phyloP scores from a whole-genome alignment of 148 eudicot genomes.

The Salicornia ramosissima region DNA sequence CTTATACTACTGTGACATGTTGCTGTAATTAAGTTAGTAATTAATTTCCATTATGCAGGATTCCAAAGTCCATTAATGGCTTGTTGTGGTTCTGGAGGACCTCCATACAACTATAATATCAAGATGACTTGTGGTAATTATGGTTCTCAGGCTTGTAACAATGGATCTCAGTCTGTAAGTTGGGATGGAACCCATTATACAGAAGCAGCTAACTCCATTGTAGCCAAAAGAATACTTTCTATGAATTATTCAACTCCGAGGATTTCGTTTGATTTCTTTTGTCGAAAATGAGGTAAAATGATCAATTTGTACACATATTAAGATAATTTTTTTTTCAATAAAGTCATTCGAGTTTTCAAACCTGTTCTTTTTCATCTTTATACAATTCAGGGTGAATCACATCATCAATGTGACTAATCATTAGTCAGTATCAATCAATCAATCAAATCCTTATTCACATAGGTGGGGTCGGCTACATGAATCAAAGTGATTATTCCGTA shows the following conservation, averaged over 20 bases:
- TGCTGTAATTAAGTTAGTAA: not conserved
- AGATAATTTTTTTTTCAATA: slow-evolving; percentile 1
- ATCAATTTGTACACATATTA: not conserved
- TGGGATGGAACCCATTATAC: slow-evolving; percentile 95
- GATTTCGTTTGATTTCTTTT: slow-evolving; percentile 60
- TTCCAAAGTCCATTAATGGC: slow-evolving; percentile 72
- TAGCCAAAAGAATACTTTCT: slow-evolving; percentile 69
- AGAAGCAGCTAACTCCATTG: slow-evolving; percentile 72
- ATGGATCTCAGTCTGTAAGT: slow-evolving; percentile 47
- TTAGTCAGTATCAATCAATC: no score
- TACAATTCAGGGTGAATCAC: not conserved
- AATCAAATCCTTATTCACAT: no score
- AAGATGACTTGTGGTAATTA: slow-evolving; percentile 59
- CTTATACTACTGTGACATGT: not conserved
- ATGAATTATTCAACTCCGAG: slow-evolving; percentile 59
- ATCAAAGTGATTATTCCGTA: no score
- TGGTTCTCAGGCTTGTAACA: slow-evolving; percentile 52
- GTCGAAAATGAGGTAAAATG: slow-evolving; percentile 30
- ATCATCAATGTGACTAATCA: no score
- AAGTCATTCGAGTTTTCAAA: not conserved
- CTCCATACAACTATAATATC: slow-evolving; percentile 75
- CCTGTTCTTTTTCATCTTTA: not conserved
- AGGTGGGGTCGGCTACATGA: no score
- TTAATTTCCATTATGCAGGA: slow-evolving; percentile 35
- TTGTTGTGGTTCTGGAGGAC: slow-evolving; percentile 88